Conservation (phyloP, 257 asterid genomes). For the Solanum virginianum region DNA sequence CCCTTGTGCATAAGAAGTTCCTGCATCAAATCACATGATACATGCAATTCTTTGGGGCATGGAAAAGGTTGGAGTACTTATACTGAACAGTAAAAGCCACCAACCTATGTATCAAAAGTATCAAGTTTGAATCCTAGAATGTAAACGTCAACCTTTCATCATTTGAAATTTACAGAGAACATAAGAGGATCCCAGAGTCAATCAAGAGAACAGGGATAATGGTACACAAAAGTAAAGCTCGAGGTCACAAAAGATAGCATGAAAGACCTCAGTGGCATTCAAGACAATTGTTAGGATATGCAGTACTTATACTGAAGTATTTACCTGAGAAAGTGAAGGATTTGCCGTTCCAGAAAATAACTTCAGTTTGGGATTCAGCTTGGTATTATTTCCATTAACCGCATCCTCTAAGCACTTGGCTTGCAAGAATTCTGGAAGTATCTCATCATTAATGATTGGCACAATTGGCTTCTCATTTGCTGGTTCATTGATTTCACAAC, state of each 20-base stretch:
- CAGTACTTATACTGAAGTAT: neutral
- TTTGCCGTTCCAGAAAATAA: slow-evolving; percentile 70
- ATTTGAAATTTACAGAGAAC: neutral
- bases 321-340: slow-evolving; percentile 69
- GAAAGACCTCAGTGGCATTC: neutral
- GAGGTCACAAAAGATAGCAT: neutral
- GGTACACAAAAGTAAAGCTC: neutral
- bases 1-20: neutral
- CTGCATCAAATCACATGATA: neutral
- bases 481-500: slow-evolving; percentile 48
- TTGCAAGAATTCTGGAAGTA: slow-evolving; percentile 46
- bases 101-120: neutral
- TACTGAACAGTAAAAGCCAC: neutral
- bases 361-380: slow-evolving; percentile 55
- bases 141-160: neutral
- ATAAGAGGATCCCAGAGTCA: neutral
- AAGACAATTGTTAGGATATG: neutral
- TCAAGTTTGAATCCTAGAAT: neutral
- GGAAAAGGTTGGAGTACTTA: neutral
- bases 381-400: slow-evolving; percentile 18
- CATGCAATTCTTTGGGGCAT: neutral
- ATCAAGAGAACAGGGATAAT: neutral
- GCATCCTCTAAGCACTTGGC: slow-evolving; percentile 40
- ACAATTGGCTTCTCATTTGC: slow-evolving; percentile 60
- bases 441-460: slow-evolving; percentile 54